phyloP scores from a whole-genome alignment of 306 rosid species.

The Heteromeles arbutifolia region DNA sequence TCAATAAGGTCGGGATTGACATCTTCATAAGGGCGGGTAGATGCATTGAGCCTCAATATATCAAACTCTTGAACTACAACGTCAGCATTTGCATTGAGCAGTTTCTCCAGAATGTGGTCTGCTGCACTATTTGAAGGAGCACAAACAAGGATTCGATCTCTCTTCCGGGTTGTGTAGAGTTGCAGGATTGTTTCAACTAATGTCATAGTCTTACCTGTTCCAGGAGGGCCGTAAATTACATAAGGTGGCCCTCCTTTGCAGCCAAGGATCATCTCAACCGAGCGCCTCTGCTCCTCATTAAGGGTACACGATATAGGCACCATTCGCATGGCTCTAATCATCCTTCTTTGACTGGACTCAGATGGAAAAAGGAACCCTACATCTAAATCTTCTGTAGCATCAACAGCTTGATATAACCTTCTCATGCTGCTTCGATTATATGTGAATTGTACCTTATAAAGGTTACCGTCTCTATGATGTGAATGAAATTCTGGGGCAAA shows the following conservation, averaged over 20 bases:
- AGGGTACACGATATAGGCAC: conserved; percentile 49
- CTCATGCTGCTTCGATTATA: conserved; percentile 69
- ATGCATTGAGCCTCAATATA: conserved; percentile 77
- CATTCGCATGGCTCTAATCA: conserved; percentile 34
- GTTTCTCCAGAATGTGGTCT: conserved; percentile 66
- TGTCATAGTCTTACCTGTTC: conserved; percentile 85
- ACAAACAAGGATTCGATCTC: conserved; percentile 64
- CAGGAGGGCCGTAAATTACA: conserved; percentile 86
- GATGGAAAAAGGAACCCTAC: conserved; percentile 57
- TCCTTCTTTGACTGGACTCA: conserved; percentile 34
- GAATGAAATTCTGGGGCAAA: conserved; percentile 48
- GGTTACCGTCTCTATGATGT: conserved; percentile 39
- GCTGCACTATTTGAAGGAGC: conserved; percentile 94
- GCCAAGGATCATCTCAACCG: conserved; percentile 69
- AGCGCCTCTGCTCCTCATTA: conserved; percentile 54
- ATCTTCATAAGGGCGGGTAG: conserved; percentile 59
- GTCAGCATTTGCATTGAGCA: conserved; percentile 35
- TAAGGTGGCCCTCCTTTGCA: conserved; percentile 83
- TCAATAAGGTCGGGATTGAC: conserved; percentile 52
- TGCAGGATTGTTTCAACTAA: conserved; percentile 76
- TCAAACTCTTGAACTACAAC: conserved; percentile 37
- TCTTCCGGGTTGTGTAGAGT: conserved; percentile 39
- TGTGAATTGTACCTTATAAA: conserved; percentile 56
- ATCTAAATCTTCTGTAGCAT: conserved; percentile 43
- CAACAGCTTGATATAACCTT: conserved; percentile 72